Base-by-base conservation (phyloP, 2,329 filamentous ascomycete species). In the Colletotrichum chlorophyti region DNA sequence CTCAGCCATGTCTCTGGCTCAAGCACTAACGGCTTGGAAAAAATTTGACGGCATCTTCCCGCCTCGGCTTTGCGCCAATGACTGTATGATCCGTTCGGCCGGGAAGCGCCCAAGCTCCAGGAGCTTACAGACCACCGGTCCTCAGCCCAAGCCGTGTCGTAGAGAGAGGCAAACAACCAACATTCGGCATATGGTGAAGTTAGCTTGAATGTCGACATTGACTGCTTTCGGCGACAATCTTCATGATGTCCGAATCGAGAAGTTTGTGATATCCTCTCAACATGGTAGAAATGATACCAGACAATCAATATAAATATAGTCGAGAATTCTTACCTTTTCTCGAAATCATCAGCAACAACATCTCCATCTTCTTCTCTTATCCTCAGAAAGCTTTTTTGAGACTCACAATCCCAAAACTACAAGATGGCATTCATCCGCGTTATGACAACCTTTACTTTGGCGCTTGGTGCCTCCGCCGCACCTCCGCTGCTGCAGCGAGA, bases 381-480 rank as follows among this genome's bases (percentile, higher is more conserved):
- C 29, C 17, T 42, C 21, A 10, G 8, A 7, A 9, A 8, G 23
- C 4, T 27, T 31, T 32, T 12, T 21, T 26, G 27, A 48, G 40
- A 23, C 14, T 15, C 32, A 29, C 15, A 14, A 12, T 11, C 12
- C 14, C 27, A 12, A 49, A 21, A 6, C n/a, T 8, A 23, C 43
- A 59, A 49, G 2, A 59, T 59, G 55, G 45, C 43, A 26, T n/a
- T 37, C 17, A 34, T 59, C 34, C 55, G 50, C 42, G 34, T 3
- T 27, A 4, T 55, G 23, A 23, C 51, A 24, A 19, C 42, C 24
- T 15, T 49, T 5, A 31, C 42, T 7, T 24, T 59, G 11, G 51
- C 31, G 7, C 24, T 49, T 14, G 51, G 55, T 23, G 51, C 21
- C 11, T 29, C 55, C 15, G 55, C 55, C 12, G 31, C 24, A 5